phyloP scores from a whole-genome alignment of 768 basidiomycete genomes.

The Tricholoma furcatifolium region DNA sequence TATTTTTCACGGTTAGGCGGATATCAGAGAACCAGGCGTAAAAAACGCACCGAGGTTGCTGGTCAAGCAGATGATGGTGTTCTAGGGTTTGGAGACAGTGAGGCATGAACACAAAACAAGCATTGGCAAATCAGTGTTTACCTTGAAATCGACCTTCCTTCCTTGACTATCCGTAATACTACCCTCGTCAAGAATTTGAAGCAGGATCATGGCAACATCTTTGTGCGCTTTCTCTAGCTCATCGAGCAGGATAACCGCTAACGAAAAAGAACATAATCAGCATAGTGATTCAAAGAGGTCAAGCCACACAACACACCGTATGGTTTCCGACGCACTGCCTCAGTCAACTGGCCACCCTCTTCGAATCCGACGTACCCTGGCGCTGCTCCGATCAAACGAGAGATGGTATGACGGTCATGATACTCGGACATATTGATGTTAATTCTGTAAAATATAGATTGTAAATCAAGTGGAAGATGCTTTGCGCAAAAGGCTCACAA shows the following conservation, averaged over 20 bases:
- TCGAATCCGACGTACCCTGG: conserved; percentile 95
- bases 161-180: conserved; percentile 89
- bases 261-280: not conserved
- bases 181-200: conserved; percentile 92
- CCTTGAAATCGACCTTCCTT: conserved; percentile 89
- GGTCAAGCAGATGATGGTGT: conserved; percentile 90
- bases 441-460: conserved; percentile 45
- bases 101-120: not conserved
- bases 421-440: conserved; percentile 98
- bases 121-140: conserved; percentile 18
- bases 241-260: conserved; percentile 77
- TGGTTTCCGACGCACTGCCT: conserved; percentile 88
- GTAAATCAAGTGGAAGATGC: not conserved
- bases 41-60: conserved; percentile 70
- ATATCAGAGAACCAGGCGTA: not conserved
- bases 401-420: conserved; percentile 89
- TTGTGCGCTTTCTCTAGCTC: conserved; percentile 95
- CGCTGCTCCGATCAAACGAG: conserved; percentile 87
- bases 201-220: conserved; percentile 86
- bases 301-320: conserved; percentile 53
- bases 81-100: conserved; percentile 35
- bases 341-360: conserved; percentile 85
- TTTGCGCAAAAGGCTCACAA: conserved; percentile 49
- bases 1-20: conserved; percentile 13
- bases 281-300: not conserved